A percentile compares a stretch with the other conserved stretches of the same genome.
phyloP scores from a whole-genome alignment of 2,329 filamentous ascomycete genomes.

The Colletotrichum magnum region DNA sequence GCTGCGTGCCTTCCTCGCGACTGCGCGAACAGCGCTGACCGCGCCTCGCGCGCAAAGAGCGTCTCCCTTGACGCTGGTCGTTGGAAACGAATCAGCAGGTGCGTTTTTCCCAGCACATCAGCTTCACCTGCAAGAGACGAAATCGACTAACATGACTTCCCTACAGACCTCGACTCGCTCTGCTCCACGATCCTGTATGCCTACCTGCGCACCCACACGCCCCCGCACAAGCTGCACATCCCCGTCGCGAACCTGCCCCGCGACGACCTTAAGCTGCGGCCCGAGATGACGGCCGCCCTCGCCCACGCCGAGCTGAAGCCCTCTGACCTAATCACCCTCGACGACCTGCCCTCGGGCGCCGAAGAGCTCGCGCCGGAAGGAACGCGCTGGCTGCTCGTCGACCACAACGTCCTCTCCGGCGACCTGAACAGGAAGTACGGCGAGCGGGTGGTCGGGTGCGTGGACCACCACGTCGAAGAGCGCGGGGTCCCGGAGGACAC shows the following conservation, averaged over 20 bases:
- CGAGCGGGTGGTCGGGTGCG: conserved; percentile 71
- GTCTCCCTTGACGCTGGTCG: conserved; percentile 70
- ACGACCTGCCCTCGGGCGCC: conserved; percentile 57
- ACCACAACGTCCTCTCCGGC: conserved; percentile 83
- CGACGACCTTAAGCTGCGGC: conserved; percentile 78
- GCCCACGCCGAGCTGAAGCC: conserved; percentile 69
- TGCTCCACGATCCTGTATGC: conserved; percentile 81
- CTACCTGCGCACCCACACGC: conserved; percentile 76
- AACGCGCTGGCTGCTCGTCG: conserved; percentile 81
- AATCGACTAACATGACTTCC: background rate
- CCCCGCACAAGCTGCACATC: conserved; percentile 72
- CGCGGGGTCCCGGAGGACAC: conserved; percentile 61
- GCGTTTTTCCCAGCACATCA: conserved; percentile 39
- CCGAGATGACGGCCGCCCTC: conserved; percentile 79
- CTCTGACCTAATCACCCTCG: conserved; percentile 75
- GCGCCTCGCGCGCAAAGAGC: conserved; percentile 59
- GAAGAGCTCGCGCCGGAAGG: conserved; percentile 63
- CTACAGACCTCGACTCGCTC: conserved; percentile 82
- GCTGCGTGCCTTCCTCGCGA: conserved; percentile 65
- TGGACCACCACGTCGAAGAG: conserved; percentile 88
- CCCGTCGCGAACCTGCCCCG: conserved; percentile 80
- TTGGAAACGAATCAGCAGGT: conserved; percentile 79
- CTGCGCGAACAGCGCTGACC: conserved; percentile 63
- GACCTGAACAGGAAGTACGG: conserved; percentile 68
- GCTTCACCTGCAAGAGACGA: background rate